These are phyloP conservation scores for Phytophthora capsici DNA, from an alignment of 352 stramenopile genomes.

Conservation along the genomic window DNA sequence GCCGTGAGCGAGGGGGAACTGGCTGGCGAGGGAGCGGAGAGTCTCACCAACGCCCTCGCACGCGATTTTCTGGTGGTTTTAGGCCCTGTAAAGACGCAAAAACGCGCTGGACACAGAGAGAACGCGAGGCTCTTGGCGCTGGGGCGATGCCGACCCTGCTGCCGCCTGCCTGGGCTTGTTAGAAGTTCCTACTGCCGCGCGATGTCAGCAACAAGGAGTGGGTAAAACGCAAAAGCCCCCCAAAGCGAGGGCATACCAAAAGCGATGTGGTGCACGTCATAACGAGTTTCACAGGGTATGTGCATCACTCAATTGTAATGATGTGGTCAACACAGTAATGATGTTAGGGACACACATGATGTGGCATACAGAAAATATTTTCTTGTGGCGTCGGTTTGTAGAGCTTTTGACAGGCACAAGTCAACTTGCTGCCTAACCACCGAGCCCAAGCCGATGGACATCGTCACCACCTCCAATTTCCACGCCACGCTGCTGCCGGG, in stretches of 20 bases:
- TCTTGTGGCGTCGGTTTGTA: too few species aligned
- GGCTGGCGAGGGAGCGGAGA: slow-evolving; percentile 26
- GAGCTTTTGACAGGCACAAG: too few species aligned
- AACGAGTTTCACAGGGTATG: not conserved
- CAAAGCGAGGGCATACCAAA: not conserved
- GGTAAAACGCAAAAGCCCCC: slow-evolving; percentile 25
- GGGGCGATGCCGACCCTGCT: not conserved
- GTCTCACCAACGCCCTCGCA: slow-evolving; percentile 3
- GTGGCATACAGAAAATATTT: too few species aligned
- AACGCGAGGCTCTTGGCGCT: not conserved
- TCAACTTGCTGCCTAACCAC: not conserved
- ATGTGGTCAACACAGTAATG: too few species aligned
- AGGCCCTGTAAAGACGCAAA: not conserved
- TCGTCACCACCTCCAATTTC: slow-evolving; percentile 91
- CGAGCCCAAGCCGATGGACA: slow-evolving; percentile 59
- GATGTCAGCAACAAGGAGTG: slow-evolving; percentile 38
- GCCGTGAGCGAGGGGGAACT: slow-evolving; percentile 14
- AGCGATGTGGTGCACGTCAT: slow-evolving; percentile 21
- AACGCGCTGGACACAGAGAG: not conserved
- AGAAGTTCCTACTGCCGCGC: slow-evolving; percentile 28
- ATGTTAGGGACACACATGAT: too few species aligned
- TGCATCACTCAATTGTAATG: too few species aligned
- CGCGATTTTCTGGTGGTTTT: slow-evolving; percentile 1
- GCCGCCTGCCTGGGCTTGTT: slow-evolving; percentile 17
- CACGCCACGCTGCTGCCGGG: slow-evolving; percentile 85